A percentile compares a stretch with the other conserved stretches of the same genome.
phyloP scores from a whole-genome alignment of 2,329 filamentous ascomycete species.

The Fulvia fulva region DNA sequence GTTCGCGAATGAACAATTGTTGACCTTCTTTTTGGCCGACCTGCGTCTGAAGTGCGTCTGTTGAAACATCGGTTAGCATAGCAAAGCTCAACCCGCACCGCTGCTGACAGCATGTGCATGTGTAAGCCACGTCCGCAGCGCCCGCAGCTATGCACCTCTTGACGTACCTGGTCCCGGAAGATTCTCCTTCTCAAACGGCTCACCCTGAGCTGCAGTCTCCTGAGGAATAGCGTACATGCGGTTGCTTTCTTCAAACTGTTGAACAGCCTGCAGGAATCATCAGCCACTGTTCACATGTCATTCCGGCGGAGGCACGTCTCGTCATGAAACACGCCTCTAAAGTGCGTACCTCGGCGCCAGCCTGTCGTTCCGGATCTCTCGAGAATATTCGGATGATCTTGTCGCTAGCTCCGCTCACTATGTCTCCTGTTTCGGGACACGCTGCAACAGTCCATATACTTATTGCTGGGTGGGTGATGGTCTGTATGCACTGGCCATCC shows the following conservation, averaged over 20 bases:
- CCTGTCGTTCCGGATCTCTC: conserved; percentile 64
- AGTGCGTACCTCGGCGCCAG: conserved; percentile 56
- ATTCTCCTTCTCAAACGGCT: conserved; percentile 80
- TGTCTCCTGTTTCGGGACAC: conserved; percentile 77
- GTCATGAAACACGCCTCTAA: not conserved
- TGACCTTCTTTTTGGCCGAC: conserved; percentile 94
- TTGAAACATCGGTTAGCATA: conserved; percentile 11
- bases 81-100: not conserved
- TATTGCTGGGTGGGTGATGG: conserved; percentile 93
- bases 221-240: conserved; percentile 36
- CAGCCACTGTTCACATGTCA: not conserved
- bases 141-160: not conserved
- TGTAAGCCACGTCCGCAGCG: not conserved
- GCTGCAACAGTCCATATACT: conserved; percentile 93
- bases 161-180: conserved; percentile 65
- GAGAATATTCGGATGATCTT: conserved; percentile 81
- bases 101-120: not conserved
- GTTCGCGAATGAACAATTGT: conserved; percentile 83
- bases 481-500: conserved; percentile 78
- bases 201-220: conserved; percentile 63
- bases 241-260: conserved; percentile 70
- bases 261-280: conserved; percentile 40
- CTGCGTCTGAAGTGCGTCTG: conserved; percentile 74
- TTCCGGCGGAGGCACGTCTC: not conserved
- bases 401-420: conserved; percentile 91